Evolutionary conservation across 2,329 filamentous ascomycete species (phyloP).

Genomic region (Botryosphaeria dothidea): DNA sequence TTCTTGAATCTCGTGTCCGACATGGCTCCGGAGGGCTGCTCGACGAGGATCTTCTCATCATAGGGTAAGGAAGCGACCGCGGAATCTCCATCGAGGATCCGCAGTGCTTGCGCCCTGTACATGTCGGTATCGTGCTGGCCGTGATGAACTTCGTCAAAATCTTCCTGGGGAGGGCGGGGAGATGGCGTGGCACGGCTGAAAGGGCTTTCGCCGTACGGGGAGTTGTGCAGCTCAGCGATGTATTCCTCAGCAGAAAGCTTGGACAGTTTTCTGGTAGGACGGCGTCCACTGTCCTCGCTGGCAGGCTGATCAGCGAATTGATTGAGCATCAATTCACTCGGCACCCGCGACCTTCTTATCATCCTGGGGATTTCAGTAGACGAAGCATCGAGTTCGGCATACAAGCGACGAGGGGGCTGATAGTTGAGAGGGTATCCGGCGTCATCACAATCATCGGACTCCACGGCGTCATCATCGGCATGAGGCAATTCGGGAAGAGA

Average conservation of each 20-base stretch:
- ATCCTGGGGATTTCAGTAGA: background rate
- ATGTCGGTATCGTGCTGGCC: background rate
- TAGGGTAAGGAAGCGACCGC: slow-evolving; percentile 20
- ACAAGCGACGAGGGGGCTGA: background rate
- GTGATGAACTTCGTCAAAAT: background rate
- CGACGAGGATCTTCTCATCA: background rate
- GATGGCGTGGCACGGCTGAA: slow-evolving; percentile 4
- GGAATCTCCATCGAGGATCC: slow-evolving; percentile 28
- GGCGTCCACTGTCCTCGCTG: background rate
- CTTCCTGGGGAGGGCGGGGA: background rate
- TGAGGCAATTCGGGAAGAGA: slow-evolving; percentile 18
- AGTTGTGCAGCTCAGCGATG: slow-evolving; percentile 30
- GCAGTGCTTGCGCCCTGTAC: slow-evolving; percentile 25
- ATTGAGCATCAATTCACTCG: background rate
- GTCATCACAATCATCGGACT: background rate
- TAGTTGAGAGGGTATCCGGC: background rate
- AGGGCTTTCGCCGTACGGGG: slow-evolving; percentile 26
- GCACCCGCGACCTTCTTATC: background rate
- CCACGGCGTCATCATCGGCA: background rate
- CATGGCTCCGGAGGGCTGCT: background rate
- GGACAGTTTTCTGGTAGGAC: background rate
- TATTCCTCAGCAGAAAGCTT: slow-evolving; percentile 27
- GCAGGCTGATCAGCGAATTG: background rate
- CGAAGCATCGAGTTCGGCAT: background rate
- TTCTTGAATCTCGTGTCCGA: background rate